phyloP scores from a whole-genome alignment of 768 basidiomycete genomes.

The Leucogyrophana mollusca region DNA sequence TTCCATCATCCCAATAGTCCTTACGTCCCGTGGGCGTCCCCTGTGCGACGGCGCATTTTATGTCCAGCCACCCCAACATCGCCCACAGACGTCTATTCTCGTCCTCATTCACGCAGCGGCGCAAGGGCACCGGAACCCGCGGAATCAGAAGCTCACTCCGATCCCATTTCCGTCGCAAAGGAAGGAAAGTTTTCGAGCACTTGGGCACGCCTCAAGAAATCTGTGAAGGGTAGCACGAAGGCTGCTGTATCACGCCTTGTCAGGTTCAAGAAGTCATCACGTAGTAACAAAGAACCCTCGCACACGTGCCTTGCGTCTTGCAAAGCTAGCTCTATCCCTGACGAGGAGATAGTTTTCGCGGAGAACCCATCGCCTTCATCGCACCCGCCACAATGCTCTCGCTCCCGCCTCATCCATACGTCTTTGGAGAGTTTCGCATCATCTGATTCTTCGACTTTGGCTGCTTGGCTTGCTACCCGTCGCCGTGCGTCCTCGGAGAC shows the following conservation, averaged over 20 bases:
- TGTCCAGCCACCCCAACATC: slow-evolving; percentile 32
- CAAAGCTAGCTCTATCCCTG: slow-evolving; percentile 18
- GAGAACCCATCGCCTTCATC: slow-evolving; percentile 5
- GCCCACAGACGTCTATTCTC: slow-evolving; percentile 35
- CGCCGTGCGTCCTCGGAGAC: slow-evolving; percentile 26
- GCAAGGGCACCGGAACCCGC: slow-evolving; percentile 43
- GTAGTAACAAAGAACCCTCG: slow-evolving; percentile 3
- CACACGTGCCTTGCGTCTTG: slow-evolving; percentile 22
- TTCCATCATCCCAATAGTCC: slow-evolving; percentile 53
- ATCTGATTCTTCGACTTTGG: slow-evolving; percentile 31
- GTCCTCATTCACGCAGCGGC: slow-evolving; percentile 34
- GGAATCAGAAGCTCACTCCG: slow-evolving; percentile 21
- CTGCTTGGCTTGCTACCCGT: slow-evolving; percentile 40
- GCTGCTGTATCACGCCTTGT: slow-evolving; percentile 17
- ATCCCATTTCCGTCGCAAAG: slow-evolving; percentile 16
- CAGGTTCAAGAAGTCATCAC: slow-evolving; percentile 11
- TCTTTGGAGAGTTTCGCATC: slow-evolving; percentile 29
- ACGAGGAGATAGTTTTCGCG: slow-evolving; percentile 1
- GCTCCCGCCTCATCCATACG: slow-evolving; percentile 9
- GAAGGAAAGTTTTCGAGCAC: slow-evolving; percentile 19
- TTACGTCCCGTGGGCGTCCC: slow-evolving; percentile 50
- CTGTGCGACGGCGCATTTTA: slow-evolving; percentile 41
- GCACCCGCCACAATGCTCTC: slow-evolving; percentile 10
- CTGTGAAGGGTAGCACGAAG: slow-evolving; percentile 21
- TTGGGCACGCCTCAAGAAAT: slow-evolving; percentile 34